phyloP scores from a whole-genome alignment of 768 basidiomycete species.

The Brasilioporus rufonigricans region DNA sequence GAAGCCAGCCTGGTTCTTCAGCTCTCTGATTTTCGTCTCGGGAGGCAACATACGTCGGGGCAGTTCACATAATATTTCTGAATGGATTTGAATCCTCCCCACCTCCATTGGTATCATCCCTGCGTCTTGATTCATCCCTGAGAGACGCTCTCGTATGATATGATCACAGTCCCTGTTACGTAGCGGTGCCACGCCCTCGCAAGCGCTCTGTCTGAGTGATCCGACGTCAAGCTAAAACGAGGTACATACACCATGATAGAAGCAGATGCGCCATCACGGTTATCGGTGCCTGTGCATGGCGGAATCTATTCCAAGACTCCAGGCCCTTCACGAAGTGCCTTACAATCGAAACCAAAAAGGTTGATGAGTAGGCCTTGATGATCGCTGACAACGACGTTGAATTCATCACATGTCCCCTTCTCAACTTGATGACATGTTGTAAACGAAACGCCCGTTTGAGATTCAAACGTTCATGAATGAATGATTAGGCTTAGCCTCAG shows the following conservation, averaged over 20 bases:
- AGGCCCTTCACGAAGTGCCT: background rate
- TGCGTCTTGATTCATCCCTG: background rate
- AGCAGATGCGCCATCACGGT: background rate
- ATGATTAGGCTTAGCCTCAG: background rate
- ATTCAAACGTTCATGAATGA: background rate
- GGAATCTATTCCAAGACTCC: background rate
- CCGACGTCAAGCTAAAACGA: background rate
- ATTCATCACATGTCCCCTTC: background rate
- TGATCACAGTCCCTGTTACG: background rate
- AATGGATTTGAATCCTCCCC: background rate
- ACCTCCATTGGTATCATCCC: background rate
- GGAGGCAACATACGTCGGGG: too few relatives aligned
- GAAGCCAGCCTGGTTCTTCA: too few relatives aligned
- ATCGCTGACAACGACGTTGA: background rate
- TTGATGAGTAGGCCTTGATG: background rate
- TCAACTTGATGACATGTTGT: background rate
- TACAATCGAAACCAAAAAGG: constrained; percentile 4
- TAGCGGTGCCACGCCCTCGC: too few relatives aligned
- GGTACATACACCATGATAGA: background rate
- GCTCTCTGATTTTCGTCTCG: too few relatives aligned
- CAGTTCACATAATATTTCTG: too few relatives aligned
- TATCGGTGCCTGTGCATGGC: too few relatives aligned
- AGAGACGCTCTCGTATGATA: too few relatives aligned
- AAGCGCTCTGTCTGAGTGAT: background rate
- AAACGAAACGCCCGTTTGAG: background rate